These are phyloP conservation scores for Hyaloperonospora arabidopsidis DNA, from an alignment of 352 stramenopile genomes.

Conservation along the genomic window DNA sequence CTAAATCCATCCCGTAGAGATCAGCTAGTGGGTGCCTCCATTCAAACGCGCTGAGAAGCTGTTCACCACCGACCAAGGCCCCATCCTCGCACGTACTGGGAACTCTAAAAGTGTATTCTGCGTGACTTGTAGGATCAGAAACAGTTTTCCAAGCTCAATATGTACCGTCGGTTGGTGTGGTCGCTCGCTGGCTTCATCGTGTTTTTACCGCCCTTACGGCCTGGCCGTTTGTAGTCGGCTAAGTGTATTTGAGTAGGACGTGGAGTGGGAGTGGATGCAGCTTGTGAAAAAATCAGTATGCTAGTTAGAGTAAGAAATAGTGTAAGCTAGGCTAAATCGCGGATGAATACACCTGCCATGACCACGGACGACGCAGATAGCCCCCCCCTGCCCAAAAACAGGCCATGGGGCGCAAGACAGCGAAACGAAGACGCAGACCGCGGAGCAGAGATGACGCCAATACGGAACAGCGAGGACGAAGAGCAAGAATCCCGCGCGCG, in stretches of 20 bases:
- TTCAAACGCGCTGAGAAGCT: constrained; percentile 84
- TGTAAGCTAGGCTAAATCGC: too few species aligned
- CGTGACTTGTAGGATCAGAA: constrained; percentile 76
- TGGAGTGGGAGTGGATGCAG: constrained; percentile 88
- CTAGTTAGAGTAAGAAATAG: too few species aligned
- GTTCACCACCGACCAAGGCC: constrained; percentile 65
- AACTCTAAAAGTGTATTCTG: constrained; percentile 72
- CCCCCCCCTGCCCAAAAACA: too few species aligned
- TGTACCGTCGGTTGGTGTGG: constrained; percentile 82
- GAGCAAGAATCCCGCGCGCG: too few species aligned
- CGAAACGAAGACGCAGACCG: too few species aligned
- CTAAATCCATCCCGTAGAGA: constrained; percentile 66
- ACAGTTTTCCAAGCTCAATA: constrained; percentile 84
- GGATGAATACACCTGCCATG: too few species aligned
- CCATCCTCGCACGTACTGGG: constrained; percentile 50
- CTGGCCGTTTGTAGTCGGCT: constrained; percentile 71
- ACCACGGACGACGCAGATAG: too few species aligned
- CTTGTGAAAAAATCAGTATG: too few species aligned
- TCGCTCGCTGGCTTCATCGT: constrained; percentile 78
- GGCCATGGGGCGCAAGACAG: too few species aligned
- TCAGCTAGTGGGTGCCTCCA: constrained; percentile 61
- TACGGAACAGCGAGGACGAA: too few species aligned
- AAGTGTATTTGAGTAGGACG: constrained; percentile 84
- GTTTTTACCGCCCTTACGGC: constrained; percentile 81
- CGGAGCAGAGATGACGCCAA: too few species aligned